Evolutionary conservation across 2,329 filamentous ascomycete species (phyloP).

Genomic region (Stachybotrys elegans): DNA sequence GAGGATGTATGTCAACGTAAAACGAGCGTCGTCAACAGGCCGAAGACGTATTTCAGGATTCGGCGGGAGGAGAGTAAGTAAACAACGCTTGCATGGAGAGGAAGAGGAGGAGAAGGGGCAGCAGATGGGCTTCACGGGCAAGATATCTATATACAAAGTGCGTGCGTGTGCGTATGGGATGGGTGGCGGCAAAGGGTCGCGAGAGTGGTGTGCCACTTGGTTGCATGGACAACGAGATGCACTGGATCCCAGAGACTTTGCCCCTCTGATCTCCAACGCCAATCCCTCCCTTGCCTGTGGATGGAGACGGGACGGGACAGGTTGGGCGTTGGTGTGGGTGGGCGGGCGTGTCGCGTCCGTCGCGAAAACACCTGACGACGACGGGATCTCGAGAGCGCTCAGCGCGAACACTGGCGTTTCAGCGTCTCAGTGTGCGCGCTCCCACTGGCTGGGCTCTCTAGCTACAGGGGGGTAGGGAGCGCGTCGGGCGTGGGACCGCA

Average conservation of each 20-base stretch:
- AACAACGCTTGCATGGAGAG: background rate
- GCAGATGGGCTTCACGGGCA: background rate
- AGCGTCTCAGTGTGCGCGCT: background rate
- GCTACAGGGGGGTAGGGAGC: background rate
- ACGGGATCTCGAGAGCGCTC: background rate
- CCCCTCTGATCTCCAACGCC: background rate
- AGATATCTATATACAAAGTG: background rate
- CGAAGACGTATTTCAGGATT: background rate
- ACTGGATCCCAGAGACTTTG: background rate
- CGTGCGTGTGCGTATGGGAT: background rate
- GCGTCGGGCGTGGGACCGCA: background rate
- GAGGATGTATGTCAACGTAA: conserved; percentile 10
- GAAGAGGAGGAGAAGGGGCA: too few relatives aligned
- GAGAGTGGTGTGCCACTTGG: too few relatives aligned
- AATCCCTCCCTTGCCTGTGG: background rate
- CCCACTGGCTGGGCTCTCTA: background rate
- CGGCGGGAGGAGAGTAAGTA: background rate
- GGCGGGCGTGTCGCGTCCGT: conserved; percentile 8
- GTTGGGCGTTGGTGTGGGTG: too few relatives aligned
- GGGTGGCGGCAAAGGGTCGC: too few relatives aligned
- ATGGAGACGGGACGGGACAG: too few relatives aligned
- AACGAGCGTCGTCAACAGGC: conserved; percentile 17
- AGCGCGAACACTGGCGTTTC: conserved; percentile 10
- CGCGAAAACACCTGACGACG: conserved; percentile 17
- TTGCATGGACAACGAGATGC: conserved; percentile 5